These are phyloP conservation scores for Neoboletus brunneissimus DNA, from an alignment of 768 basidiomycete genomes.

Conservation along the genomic window DNA sequence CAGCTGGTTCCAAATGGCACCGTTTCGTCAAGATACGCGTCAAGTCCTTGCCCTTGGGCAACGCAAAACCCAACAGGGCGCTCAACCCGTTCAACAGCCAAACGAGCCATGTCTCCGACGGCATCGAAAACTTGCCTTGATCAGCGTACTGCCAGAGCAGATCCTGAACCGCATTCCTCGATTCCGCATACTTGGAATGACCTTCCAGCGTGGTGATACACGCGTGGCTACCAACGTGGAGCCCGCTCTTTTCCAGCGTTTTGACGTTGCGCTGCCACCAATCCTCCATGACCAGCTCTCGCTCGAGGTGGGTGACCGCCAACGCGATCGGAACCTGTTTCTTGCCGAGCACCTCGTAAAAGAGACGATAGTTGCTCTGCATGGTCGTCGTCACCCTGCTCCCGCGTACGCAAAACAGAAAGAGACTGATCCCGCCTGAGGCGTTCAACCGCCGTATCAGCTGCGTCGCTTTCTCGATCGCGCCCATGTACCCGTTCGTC, in stretches of 20 bases:
- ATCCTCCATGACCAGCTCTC: conserved; percentile 28
- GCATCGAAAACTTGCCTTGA: conserved; percentile 26
- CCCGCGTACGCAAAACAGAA: conserved; percentile 35
- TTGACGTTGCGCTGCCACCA: conserved; percentile 32
- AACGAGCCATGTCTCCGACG: conserved; percentile 22
- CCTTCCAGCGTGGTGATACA: conserved; percentile 28
- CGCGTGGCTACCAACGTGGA: conserved; percentile 24
- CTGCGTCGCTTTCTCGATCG: conserved; percentile 27
- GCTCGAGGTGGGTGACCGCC: conserved; percentile 39
- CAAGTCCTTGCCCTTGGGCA: conserved; percentile 23
- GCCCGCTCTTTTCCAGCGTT: conserved; percentile 17
- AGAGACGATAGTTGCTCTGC: conserved; percentile 34
- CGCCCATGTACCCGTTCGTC: conserved; percentile 20
- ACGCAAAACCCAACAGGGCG: conserved; percentile 10
- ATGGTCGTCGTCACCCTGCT: conserved; percentile 27
- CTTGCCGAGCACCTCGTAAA: conserved; percentile 40
- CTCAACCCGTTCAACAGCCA: conserved; percentile 20
- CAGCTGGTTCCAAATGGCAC: conserved; percentile 22
- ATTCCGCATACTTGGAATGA: conserved; percentile 20
- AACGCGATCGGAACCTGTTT: conserved; percentile 37
- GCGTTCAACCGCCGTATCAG: conserved; percentile 31
- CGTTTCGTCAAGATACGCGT: conserved; percentile 23
- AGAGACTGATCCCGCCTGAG: conserved; percentile 29
- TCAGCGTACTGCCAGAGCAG: conserved; percentile 22
- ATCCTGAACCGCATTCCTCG: conserved; percentile 20